Percentiles rank a stretch among this genome's conserved stretches.
Evolutionary conservation across 805 yeast genomes (phyloP).

Genomic region (Yarrowia sp.): DNA sequence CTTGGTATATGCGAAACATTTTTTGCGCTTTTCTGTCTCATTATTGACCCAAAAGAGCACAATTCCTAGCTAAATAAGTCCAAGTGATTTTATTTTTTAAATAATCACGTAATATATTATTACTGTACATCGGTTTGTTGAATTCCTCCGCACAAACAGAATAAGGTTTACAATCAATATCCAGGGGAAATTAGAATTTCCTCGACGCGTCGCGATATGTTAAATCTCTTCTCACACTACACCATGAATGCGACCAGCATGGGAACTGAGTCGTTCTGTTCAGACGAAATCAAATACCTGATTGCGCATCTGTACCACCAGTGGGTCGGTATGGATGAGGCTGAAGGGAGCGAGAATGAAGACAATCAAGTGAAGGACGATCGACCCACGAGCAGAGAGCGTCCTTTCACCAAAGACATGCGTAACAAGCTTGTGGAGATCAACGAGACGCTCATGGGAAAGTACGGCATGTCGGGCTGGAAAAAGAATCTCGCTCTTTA

Average conservation of each 20-base stretch:
- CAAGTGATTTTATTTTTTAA: too few species aligned
- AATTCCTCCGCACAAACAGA: too few species aligned
- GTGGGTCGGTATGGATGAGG: not conserved
- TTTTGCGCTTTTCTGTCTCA: too few species aligned
- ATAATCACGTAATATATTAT: too few species aligned
- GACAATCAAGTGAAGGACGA: too few species aligned
- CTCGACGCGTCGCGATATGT: too few species aligned
- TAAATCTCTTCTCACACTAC: not conserved
- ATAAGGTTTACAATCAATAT: too few species aligned
- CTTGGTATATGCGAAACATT: too few species aligned
- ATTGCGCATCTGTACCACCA: not conserved
- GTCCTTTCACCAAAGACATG: not conserved
- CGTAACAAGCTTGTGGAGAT: not conserved
- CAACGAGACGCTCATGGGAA: not conserved
- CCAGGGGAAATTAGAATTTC: too few species aligned
- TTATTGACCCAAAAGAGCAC: too few species aligned
- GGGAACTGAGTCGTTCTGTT: not conserved
- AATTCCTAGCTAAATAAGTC: too few species aligned
- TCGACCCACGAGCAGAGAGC: not conserved
- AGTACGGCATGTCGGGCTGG: not conserved
- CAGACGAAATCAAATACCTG: not conserved
- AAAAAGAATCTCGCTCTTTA: not conserved
- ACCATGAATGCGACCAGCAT: not conserved
- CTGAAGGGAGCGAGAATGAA: not conserved
- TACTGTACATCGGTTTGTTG: too few species aligned